Evolutionary conservation across 108 stramenopile species (phyloP).

Genomic region (Skeletonema menzelii): DNA sequence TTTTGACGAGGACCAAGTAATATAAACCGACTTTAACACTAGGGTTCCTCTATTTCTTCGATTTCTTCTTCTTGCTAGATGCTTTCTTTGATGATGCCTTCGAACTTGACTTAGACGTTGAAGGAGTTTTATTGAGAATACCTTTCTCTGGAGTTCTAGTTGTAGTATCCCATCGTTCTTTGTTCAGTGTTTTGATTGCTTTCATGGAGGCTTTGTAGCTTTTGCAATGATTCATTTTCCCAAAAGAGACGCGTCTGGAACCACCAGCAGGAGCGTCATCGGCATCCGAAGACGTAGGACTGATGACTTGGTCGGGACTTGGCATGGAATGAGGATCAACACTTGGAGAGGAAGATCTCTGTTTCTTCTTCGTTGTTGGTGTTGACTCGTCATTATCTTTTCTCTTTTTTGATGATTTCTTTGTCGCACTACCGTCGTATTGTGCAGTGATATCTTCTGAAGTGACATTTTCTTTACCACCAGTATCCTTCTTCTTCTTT

Average conservation of each 20-base stretch:
- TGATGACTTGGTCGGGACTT: conserved; percentile 9
- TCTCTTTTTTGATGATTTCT: conserved; percentile 47
- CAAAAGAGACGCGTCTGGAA: conserved; percentile 70
- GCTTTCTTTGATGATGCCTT: not conserved
- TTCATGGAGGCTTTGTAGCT: conserved; percentile 86
- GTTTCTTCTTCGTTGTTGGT: conserved; percentile 11
- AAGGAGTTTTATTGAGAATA: conserved; percentile 36
- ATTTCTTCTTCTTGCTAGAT: not conserved
- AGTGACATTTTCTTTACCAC: conserved; percentile 1
- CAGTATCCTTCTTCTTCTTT: conserved; percentile 32
- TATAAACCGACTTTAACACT: not conserved
- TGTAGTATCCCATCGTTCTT: conserved; percentile 43
- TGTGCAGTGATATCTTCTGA: conserved; percentile 2
- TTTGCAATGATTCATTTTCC: conserved; percentile 62
- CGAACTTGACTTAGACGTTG: not conserved
- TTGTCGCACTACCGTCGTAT: conserved; percentile 7
- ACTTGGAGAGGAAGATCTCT: conserved; percentile 22
- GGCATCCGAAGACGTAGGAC: conserved; percentile 21
- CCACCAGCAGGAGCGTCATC: conserved; percentile 10
- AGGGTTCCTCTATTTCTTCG: not conserved
- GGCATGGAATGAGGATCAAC: conserved; percentile 29
- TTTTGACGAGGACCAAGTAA: conserved; percentile 22
- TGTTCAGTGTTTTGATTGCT: conserved; percentile 55
- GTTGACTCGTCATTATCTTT: conserved; percentile 18
- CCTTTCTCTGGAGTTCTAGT: conserved; percentile 67